Evolutionary conservation across 1,284 basidiomycete species (phyloP).

Genomic region (Blastosporella zonata): DNA sequence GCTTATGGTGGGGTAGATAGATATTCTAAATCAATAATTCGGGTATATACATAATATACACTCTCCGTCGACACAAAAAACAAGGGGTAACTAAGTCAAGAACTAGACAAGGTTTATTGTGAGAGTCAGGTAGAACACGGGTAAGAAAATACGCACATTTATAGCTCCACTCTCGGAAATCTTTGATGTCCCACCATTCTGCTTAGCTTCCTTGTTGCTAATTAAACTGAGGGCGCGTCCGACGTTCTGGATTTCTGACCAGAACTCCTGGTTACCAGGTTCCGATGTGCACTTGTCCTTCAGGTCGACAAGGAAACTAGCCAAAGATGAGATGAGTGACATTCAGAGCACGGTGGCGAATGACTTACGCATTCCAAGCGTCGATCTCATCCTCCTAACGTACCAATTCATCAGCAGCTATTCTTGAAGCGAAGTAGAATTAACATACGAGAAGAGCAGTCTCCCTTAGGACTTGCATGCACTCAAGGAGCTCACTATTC

Average conservation of each 20-base stretch:
- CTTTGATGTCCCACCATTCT: constrained; percentile 51
- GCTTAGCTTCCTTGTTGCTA: constrained; percentile 56
- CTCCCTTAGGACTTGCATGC: constrained; percentile 64
- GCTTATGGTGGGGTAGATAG: too few relatives aligned
- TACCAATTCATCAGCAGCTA: neutral
- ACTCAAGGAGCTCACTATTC: constrained; percentile 67
- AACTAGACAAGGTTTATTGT: too few relatives aligned
- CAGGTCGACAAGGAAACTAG: constrained; percentile 57
- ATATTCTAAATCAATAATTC: too few relatives aligned
- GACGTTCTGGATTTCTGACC: constrained; percentile 50
- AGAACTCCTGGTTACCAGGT: constrained; percentile 63
- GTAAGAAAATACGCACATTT: constrained; percentile 37
- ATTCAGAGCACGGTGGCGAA: neutral
- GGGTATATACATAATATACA: too few relatives aligned
- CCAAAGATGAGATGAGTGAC: neutral
- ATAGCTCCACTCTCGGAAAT: constrained; percentile 49
- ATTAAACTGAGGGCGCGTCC: constrained; percentile 61
- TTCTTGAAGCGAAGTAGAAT: neutral
- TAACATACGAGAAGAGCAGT: constrained; percentile 57
- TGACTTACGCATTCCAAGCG: constrained; percentile 68
- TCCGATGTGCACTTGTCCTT: constrained; percentile 49
- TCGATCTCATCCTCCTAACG: constrained; percentile 73
- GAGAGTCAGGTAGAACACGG: too few relatives aligned
- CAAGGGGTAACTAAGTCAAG: too few relatives aligned
- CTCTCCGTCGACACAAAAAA: too few relatives aligned